Conservation (phyloP, 139 green algal genomes). For the Chlamydomonas schloesseri region DNA sequence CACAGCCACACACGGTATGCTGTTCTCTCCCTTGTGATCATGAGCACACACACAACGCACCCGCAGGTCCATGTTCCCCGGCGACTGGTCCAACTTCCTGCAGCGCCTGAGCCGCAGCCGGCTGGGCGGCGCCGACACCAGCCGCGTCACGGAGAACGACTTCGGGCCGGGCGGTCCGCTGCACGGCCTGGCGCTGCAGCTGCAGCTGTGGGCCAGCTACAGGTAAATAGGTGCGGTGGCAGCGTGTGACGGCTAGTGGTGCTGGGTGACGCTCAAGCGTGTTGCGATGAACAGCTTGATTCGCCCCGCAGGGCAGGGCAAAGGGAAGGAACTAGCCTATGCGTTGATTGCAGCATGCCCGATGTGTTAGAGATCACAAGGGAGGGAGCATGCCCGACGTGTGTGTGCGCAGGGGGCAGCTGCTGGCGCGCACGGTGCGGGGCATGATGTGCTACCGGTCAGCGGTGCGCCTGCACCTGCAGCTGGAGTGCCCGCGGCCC, state of each 20-base stretch:
- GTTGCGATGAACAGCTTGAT: too few species aligned
- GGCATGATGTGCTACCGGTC: constrained; percentile 94
- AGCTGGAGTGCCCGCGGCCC: constrained; percentile 51
- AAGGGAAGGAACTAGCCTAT: too few species aligned
- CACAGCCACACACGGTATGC: too few species aligned
- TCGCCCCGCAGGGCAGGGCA: too few species aligned
- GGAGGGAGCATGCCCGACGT: too few species aligned
- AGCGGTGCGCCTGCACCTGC: constrained; percentile 83
- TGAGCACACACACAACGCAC: too few species aligned
- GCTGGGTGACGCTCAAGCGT: too few species aligned
- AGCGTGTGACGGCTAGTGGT: too few species aligned
- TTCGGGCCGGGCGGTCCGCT: background rate
- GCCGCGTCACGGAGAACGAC: constrained; percentile 10
- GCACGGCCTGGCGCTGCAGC: background rate
- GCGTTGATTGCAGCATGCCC: too few species aligned
- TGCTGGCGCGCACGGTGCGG: constrained; percentile 81
- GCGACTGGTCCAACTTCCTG: constrained; percentile 51
- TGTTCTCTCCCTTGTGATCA: too few species aligned
- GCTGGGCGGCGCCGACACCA: background rate
- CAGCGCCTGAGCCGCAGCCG: constrained; percentile 28
- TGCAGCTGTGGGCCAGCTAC: constrained; percentile 41
- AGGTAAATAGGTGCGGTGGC: too few species aligned
- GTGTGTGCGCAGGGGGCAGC: constrained; percentile 70
- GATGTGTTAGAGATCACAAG: too few species aligned
- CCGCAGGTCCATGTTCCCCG: constrained; percentile 44